phyloP scores from a whole-genome alignment of 2,329 filamentous ascomycete species.

The Zymoseptoria crescenta region DNA sequence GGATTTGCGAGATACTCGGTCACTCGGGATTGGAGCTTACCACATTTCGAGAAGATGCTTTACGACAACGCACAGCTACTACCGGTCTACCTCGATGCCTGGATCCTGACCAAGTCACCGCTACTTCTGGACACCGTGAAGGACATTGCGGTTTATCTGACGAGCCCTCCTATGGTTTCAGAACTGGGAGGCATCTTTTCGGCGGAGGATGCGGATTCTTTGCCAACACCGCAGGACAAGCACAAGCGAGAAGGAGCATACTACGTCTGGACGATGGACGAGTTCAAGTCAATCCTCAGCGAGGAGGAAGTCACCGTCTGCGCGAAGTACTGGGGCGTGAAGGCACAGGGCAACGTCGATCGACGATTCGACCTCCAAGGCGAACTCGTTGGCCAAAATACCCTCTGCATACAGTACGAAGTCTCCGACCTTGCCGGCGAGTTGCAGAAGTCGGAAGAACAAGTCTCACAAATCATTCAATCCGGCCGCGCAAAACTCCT shows the following conservation, averaged over 20 bases:
- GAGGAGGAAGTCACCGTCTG: conserved; percentile 63
- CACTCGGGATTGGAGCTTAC: conserved; percentile 84
- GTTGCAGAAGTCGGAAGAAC: conserved; percentile 62
- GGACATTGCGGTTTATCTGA: conserved; percentile 82
- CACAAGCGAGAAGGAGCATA: conserved; percentile 88
- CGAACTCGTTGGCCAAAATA: conserved; percentile 91
- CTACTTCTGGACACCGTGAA: conserved; percentile 72
- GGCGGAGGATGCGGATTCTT: conserved; percentile 84
- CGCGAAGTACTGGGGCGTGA: conserved; percentile 77
- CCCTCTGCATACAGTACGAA: conserved; percentile 63
- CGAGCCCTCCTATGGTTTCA: conserved; percentile 59
- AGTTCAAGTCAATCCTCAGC: conserved; percentile 70
- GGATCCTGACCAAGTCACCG: conserved; percentile 57
- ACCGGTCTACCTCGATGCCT: conserved; percentile 77
- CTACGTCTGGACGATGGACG: conserved; percentile 86
- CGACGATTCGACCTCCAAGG: conserved; percentile 80
- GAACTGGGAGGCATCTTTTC: conserved; percentile 70
- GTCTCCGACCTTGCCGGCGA: conserved; percentile 63
- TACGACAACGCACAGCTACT: conserved; percentile 86
- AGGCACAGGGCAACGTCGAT: conserved; percentile 76
- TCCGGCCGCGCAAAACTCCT: conserved; percentile 61
- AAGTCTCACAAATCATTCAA: conserved; percentile 60
- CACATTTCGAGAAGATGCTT: conserved; percentile 96
- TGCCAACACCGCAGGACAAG: conserved; percentile 62
- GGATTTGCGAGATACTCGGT: conserved; percentile 82